Conservation (phyloP, 2,329 filamentous ascomycete species). For the Fusarium camptoceras region DNA sequence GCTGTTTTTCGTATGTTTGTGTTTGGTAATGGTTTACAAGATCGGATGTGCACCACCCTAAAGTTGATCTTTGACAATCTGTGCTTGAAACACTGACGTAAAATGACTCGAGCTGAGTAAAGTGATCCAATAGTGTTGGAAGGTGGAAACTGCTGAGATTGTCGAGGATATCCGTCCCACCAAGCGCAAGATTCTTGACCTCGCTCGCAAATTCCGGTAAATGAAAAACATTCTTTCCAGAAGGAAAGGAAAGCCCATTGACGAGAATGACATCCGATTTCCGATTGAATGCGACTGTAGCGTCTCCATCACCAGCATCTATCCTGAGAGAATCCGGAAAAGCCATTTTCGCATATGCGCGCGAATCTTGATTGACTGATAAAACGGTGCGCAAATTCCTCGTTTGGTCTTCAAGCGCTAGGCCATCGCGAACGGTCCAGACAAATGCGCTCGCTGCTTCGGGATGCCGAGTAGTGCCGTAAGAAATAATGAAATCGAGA, state of each 20-base stretch:
- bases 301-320: conserved; percentile 39
- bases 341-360: conserved; percentile 46
- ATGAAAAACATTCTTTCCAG: conserved; percentile 26
- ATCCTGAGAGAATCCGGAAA: conserved; percentile 52
- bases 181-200: conserved; percentile 48
- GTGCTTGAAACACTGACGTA: conserved; percentile 37
- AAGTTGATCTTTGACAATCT: conserved; percentile 7
- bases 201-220: conserved; percentile 48
- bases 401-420: conserved; percentile 47
- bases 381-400: conserved; percentile 47
- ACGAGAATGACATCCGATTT: conserved; percentile 50
- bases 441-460: conserved; percentile 6
- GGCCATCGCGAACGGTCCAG: conserved; percentile 41
- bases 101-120: conserved; percentile 46
- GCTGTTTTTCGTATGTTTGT: conserved; percentile 44
- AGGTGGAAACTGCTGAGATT: neutral
- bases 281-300: conserved; percentile 48
- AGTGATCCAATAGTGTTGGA: conserved; percentile 12
- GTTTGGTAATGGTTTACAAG: conserved; percentile 45
- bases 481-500: conserved; percentile 43
- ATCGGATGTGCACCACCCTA: conserved; percentile 51
- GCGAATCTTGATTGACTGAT: conserved; percentile 53
- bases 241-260: conserved; percentile 8
- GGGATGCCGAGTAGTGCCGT: conserved; percentile 17
- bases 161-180: conserved; percentile 4